Evolutionary conservation across 208 protist genomes (phyloP), one percentile per base, ranked within the genome.

Genomic region (Wallacemonas sp.): DNA sequence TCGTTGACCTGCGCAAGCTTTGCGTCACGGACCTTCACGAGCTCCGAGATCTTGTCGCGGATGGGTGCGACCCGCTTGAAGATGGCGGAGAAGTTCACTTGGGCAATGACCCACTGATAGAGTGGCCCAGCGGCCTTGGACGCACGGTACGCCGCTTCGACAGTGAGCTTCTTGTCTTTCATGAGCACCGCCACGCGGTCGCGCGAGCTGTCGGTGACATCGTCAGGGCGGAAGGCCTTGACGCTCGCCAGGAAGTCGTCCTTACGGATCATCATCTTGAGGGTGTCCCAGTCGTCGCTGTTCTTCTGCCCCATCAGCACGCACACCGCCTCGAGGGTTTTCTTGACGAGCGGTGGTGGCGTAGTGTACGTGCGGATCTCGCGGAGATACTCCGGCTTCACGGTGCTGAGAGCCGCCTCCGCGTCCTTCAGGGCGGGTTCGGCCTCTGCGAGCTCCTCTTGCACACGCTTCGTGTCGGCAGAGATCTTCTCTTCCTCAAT

Each of bases 311-410:
- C 81, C 68, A 99, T 85, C 29, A 98, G 68, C 22, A 78, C 71
- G 52, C 87, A 74, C 9, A 98, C 97, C 9, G 90, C 80, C 64
- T 98, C 93, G 26, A 99, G 81, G n/a, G 93, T 87, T 17, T 96
- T 82, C 81, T 98, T 93, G 38, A 99, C 96, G 71, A 90, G 91
- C 33, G 73, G 78, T 22, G 98, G 98, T 45, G 98, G 98, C 29
- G 91, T 99, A n/a, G 81, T 85, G 59, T 99, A 96, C 24, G 88
- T 79, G 41, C 98, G 89, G n/a, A 99, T 94, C 85, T 99, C 98
- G 24, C 98, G 94, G 26, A 99, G 82, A 71, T 99, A 94, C 71
- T 94, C 87, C 41, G 84, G 83, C 83, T 95, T 98, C 70, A 99
- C 99, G 6, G 84, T 98, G 52, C 96, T 83, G 9, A 99, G 92